Evolutionary conservation across 2,329 filamentous ascomycete species (phyloP), one percentile per base, ranked within the genome.

Genomic region (Elsinoe necatrix): DNA sequence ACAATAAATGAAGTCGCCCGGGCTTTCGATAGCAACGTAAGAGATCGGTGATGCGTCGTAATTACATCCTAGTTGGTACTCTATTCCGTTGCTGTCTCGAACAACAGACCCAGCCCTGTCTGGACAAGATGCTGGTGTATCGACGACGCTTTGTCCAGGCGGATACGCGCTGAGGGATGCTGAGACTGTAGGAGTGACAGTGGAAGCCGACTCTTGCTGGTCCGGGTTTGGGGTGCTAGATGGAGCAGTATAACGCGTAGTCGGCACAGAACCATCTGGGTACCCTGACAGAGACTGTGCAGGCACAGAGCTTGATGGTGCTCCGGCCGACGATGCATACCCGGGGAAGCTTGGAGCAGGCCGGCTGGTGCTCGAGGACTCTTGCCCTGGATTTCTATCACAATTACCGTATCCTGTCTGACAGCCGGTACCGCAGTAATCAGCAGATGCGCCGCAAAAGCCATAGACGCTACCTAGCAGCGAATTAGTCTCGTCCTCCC

Each of bases 361-460:
- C 14, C 25, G n/a, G 25, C 16, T 25, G 9, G 29, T n/a, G n/a
- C 27, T 11, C 34, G 16, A 23, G 14, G 31, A 39, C 7, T 52
- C 8, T 16, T 25, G 14, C 4, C 29, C 29, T 21, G 48, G 48
- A 7, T 37, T 34, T 20, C 48, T 48, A 29, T 48, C 39, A 23
- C 54, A 56, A n/a, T 34, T n/a, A 48, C 54, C 54, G 16, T 47
- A 56, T 9, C 18, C 39, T 16, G 43, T 21, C 34, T 61, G 59
- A 35, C 59, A 62, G 18, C 59, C 59, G 20, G 18, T 25, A 3
- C 59, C 61, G 23, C 58, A 62, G 47, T 58, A 59, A 12, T 39
- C 58, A 31, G 23, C 37, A 31, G 9, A 52, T 42, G 42, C 43
- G 16, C 60, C 60, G 39, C 60, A 61, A 48, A 47, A 61, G n/a